Evolutionary conservation across 2,329 filamentous ascomycete species (phyloP).

Genomic region (Dactylellina drechsleri): DNA sequence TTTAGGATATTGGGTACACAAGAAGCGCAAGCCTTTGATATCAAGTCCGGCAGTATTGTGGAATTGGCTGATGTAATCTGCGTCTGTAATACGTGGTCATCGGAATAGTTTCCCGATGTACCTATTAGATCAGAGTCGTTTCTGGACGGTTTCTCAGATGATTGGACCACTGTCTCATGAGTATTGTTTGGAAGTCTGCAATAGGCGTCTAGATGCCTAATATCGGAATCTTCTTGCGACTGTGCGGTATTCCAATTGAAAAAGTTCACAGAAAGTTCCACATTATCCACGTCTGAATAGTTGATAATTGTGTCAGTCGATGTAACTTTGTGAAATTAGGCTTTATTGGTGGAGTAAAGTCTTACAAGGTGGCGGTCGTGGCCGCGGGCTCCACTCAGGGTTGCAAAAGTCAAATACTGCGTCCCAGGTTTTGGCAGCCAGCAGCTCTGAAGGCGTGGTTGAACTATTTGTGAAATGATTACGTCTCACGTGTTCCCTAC

Average conservation of each 20-base stretch:
- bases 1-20: not conserved
- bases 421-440: conserved; percentile 21
- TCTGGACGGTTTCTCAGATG: too few species aligned
- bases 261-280: conserved; percentile 12
- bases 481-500: conserved; percentile 32
- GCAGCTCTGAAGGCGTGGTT: not conserved
- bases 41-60: not conserved
- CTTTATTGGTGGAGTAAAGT: not conserved
- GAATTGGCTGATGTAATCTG: not conserved
- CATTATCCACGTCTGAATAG: conserved; percentile 15
- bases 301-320: not conserved
- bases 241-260: conserved; percentile 17
- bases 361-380: conserved; percentile 20
- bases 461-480: conserved; percentile 18
- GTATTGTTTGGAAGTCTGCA: not conserved
- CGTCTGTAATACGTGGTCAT: too few species aligned
- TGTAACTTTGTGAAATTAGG: not conserved
- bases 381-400: conserved; percentile 14
- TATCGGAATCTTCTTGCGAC: not conserved
- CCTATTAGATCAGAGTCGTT: too few species aligned
- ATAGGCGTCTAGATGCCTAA: not conserved
- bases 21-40: not conserved
- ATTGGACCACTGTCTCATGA: too few species aligned
- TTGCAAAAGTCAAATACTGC: conserved; percentile 29
- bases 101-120: too few species aligned